Evolutionary conservation across 345 rosid species (phyloP), one percentile per base, ranked within the genome.

Genomic region (Orychophragmus violaceus): DNA sequence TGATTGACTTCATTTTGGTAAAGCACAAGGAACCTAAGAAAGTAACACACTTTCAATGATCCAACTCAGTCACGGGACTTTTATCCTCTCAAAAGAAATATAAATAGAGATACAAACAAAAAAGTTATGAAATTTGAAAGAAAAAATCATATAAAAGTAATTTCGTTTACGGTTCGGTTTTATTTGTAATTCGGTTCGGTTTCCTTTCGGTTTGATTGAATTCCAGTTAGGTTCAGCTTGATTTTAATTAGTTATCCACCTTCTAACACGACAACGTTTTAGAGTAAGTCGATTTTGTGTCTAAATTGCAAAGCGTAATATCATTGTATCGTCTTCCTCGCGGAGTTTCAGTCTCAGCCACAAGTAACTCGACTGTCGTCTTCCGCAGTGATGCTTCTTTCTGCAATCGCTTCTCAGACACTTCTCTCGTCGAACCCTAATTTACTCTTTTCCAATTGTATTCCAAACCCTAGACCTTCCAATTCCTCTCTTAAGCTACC

Each of bases 361-460:
- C 71, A 66, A 71, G 61, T 39, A 49, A 52, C 30, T 60, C 52
- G 27, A 50, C 54, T 64, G 57, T 62, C 50, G 28, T 61, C 56
- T 53, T 55, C 70, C 68, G 78, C 17, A 66, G 75, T 48, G 69
- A 85, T 83, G 88, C 71, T 86, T 75, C 85, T 85, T 83, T 81
- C 88, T 59, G 75, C 82, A 59, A 51, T 76, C 61, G 49, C 79
- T 61, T 81, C 67, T 60, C 81, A 75, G 48, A 44, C 67, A 16
- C 83, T 39, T 54, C 57, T 74, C 60, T 42, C 71, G 24, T 37
- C 59, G 5, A 65, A 62, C 59, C 73, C 76, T 51, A 65, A 56
- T 64, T 69, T 72, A 58, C 70, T 49, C 60, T 59, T 74, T 5
- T 62, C 56, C 64, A 59, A 74, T 32, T 68, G 21, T 6, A 68